phyloP scores from a whole-genome alignment of 2,329 filamentous ascomycete species.

The Curvularia verruculosa region DNA sequence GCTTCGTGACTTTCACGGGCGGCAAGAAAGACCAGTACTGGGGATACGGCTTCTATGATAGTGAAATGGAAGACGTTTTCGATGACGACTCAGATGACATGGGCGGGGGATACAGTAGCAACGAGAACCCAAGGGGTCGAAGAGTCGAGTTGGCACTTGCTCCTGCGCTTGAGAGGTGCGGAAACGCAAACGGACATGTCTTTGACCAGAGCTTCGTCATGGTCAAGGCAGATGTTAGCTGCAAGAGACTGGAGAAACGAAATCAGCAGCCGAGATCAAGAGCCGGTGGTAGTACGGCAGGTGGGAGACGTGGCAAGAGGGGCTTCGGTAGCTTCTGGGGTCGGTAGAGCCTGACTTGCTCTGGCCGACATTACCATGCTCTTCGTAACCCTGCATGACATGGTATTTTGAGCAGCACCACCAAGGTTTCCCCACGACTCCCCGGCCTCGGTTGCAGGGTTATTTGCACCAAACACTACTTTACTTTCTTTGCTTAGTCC shows the following conservation, averaged over 20 bases:
- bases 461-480: not conserved
- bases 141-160: constrained; percentile 44
- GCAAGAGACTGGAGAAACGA: constrained; percentile 37
- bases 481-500: not conserved
- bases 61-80: constrained; percentile 48
- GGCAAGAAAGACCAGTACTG: constrained; percentile 41
- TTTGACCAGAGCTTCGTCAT: constrained; percentile 48
- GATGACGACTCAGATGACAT: constrained; percentile 32
- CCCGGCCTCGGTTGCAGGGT: not conserved
- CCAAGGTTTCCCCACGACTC: not conserved
- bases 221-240: constrained; percentile 48
- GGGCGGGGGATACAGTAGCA: constrained; percentile 19
- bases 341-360: constrained; percentile 3
- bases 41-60: constrained; percentile 46
- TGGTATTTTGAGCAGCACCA: too few species aligned
- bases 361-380: not conserved
- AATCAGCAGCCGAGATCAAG: constrained; percentile 23
- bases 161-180: constrained; percentile 47
- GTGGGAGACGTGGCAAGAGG: constrained; percentile 11
- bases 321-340: constrained; percentile 16
- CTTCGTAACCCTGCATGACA: not conserved
- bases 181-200: constrained; percentile 47
- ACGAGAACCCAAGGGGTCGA: constrained; percentile 23
- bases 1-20: constrained; percentile 47
- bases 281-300: constrained; percentile 16